Conservation (phyloP, 441 rosid species). For the Melastoma candidum region DNA sequence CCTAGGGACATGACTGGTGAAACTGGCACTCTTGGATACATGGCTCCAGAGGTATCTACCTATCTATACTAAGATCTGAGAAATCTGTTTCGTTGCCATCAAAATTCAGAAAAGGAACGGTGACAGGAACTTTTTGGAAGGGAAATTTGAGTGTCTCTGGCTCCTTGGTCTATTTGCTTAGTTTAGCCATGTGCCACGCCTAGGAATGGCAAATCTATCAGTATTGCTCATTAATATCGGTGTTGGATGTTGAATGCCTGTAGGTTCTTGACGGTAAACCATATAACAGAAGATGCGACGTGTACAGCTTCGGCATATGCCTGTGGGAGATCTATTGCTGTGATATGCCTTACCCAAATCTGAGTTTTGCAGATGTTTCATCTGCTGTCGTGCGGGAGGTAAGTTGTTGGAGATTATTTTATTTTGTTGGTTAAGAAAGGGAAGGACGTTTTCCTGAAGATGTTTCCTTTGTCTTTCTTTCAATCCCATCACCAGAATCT, state of each 20-base stretch:
- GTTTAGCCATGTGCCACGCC: no score
- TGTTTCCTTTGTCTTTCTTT: no score
- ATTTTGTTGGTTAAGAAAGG: no score
- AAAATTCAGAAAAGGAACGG: no score
- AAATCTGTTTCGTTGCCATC: no score
- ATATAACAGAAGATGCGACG: constrained; percentile 15
- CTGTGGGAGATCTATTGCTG: constrained; percentile 19
- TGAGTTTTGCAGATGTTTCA: constrained; percentile 16
- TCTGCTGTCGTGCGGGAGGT: constrained; percentile 16
- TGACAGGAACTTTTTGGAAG: no score
- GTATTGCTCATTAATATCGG: no score
- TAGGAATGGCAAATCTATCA: no score
- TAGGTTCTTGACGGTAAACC: constrained; percentile 19
- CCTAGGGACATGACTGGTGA: constrained; percentile 93
- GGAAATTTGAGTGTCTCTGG: no score
- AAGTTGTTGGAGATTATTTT: background rate
- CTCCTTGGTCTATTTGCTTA: no score
- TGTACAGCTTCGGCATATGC: constrained; percentile 16
- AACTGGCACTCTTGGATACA: constrained; percentile 91
- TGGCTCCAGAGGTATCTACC: constrained; percentile 85
- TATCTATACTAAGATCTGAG: no score
- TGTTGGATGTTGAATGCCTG: background rate
- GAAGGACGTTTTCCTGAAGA: no score
- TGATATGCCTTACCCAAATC: constrained; percentile 16
- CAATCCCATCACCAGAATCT: constrained; percentile 5